phyloP scores from a whole-genome alignment of 768 basidiomycete genomes.

The Phanerochaete sordida region DNA sequence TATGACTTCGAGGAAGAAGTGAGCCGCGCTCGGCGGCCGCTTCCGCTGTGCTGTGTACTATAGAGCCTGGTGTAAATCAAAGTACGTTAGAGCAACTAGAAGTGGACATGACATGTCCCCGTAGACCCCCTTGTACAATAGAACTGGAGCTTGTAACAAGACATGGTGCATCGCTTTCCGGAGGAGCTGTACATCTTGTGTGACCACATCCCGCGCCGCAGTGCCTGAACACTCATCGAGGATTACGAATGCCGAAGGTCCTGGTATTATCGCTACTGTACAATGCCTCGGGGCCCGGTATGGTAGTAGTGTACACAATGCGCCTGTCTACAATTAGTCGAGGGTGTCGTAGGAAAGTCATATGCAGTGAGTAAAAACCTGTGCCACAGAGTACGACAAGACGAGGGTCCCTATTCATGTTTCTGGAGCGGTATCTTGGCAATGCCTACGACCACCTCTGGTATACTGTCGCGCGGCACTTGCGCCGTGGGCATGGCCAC shows the following conservation, averaged over 20 bases:
- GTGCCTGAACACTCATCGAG: not conserved
- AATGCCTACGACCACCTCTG: slow-evolving; percentile 49
- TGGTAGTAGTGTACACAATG: not conserved
- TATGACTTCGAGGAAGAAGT: not conserved
- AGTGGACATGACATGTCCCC: too few relatives aligned
- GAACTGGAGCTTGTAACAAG: too few relatives aligned
- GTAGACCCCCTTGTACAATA: too few relatives aligned
- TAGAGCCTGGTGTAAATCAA: not conserved
- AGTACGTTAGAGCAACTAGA: not conserved
- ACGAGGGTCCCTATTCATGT: not conserved
- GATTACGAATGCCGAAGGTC: not conserved
- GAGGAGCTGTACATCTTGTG: not conserved
- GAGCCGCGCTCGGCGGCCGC: too few relatives aligned
- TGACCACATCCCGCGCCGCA: not conserved
- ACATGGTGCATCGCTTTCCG: not conserved
- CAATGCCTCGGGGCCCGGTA: not conserved
- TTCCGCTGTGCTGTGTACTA: not conserved
- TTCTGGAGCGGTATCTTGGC: slow-evolving; percentile 29
- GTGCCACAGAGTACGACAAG: not conserved
- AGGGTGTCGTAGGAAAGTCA: not conserved
- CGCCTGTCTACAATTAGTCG: not conserved
- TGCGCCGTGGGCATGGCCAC: slow-evolving; percentile 52
- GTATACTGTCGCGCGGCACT: slow-evolving; percentile 32
- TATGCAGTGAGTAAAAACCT: not conserved
- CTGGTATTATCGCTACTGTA: not conserved